A percentile compares a stretch with the other conserved stretches of the same genome.
These are phyloP conservation scores for Thermoascus crustaceus DNA, from an alignment of 2,329 filamentous ascomycete genomes.

Conservation along the genomic window DNA sequence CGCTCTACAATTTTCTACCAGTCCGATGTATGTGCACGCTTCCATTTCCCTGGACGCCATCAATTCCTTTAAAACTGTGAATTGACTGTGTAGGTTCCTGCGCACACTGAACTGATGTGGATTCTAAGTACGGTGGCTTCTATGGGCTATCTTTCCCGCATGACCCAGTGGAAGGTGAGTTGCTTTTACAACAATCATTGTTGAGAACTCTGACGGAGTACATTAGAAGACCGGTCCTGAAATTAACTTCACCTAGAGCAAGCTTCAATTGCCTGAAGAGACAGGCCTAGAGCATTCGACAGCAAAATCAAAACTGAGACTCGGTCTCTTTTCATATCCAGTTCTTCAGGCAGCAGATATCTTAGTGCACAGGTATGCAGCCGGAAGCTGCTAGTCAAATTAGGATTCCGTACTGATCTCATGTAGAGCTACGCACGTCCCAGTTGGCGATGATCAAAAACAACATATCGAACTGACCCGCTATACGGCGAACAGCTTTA, in stretches of 20 bases:
- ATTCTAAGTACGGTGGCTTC: conserved; percentile 86
- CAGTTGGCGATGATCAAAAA: conserved; percentile 88
- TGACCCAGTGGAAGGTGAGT: conserved; percentile 96
- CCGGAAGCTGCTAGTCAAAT: background rate
- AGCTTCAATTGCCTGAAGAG: conserved; percentile 57
- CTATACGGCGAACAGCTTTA: conserved; percentile 80
- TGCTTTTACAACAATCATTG: background rate
- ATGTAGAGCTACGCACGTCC: conserved; percentile 75
- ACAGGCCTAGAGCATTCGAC: conserved; percentile 49
- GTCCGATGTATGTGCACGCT: conserved; percentile 57
- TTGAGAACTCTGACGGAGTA: background rate
- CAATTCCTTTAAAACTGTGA: background rate
- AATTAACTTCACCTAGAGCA: conserved; percentile 48
- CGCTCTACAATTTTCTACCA: conserved; percentile 75
- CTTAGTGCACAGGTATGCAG: conserved; percentile 62
- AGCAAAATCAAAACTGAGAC: conserved; percentile 60
- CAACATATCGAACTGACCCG: conserved; percentile 93
- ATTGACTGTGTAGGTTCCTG: conserved; percentile 49
- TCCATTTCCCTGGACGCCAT: background rate
- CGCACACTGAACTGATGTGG: conserved; percentile 93
- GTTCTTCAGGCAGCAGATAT: conserved; percentile 94
- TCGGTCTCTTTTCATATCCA: conserved; percentile 91
- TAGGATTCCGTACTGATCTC: conserved; percentile 10
- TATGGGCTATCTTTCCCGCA: conserved; percentile 89
- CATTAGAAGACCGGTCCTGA: background rate